These are phyloP conservation scores for Tolypocladium tundrense DNA, from an alignment of 2,329 filamentous ascomycete species.

Conservation along the genomic window DNA sequence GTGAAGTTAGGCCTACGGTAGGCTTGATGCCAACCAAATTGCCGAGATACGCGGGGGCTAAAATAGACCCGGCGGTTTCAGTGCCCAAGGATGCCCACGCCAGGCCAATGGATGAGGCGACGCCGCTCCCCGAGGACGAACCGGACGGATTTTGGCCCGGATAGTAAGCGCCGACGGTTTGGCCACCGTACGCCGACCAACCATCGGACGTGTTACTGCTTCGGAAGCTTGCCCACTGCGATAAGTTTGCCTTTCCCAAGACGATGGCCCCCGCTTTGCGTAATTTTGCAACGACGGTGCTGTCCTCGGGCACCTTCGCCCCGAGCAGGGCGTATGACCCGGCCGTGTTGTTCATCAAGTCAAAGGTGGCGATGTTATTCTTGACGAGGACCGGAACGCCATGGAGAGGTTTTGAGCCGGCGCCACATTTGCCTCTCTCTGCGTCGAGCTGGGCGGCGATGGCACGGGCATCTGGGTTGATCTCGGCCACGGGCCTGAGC, in stretches of 20 bases:
- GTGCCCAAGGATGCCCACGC: conserved; percentile 5
- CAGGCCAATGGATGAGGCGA: conserved; percentile 28
- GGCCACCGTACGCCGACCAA: conserved; percentile 56
- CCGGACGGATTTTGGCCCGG: conserved; percentile 51
- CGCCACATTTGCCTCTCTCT: conserved; percentile 12
- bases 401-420: conserved; percentile 41
- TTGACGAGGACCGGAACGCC: conserved; percentile 58
- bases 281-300: conserved; percentile 49
- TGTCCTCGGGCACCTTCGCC: conserved; percentile 43
- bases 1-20: conserved; percentile 53
- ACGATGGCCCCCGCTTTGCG: conserved; percentile 52
- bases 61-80: conserved; percentile 51
- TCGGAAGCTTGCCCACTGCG: conserved; percentile 55
- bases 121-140: conserved; percentile 52
- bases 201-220: conserved; percentile 51
- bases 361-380: conserved; percentile 54
- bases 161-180: conserved; percentile 51
- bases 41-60: conserved; percentile 40
- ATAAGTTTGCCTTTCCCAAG: conserved; percentile 55
- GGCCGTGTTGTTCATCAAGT: conserved; percentile 51
- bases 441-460: conserved; percentile 26
- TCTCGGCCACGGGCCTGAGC: conserved; percentile 21
- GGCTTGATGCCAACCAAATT: conserved; percentile 60
- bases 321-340: conserved; percentile 55
- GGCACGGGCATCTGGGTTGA: conserved; percentile 26